Conservation (phyloP, 1,284 basidiomycete species). For the Ustilago xerochloae region DNA sequence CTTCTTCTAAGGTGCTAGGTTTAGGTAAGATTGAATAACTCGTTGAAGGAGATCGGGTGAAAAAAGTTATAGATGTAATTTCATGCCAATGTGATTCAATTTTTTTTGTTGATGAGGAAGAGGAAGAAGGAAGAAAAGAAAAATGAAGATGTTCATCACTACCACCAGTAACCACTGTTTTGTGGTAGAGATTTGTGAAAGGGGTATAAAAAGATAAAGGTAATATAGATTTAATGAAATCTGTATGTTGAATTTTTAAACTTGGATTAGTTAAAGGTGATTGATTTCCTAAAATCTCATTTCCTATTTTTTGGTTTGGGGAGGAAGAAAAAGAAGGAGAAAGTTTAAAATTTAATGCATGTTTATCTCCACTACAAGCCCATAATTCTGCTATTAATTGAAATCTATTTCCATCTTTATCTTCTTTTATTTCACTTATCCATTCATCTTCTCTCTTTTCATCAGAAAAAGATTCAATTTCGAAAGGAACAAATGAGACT, state of each 20-base stretch:
- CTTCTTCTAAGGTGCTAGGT: background rate
- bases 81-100: constrained; percentile 62
- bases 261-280: background rate
- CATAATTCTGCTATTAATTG: constrained; percentile 21
- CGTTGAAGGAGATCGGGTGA: background rate
- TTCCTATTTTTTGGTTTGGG: background rate
- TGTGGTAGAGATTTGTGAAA: background rate
- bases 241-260: constrained; percentile 1
- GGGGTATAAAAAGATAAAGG: constrained; percentile 9
- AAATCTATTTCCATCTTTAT: constrained; percentile 10
- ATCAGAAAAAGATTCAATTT: background rate
- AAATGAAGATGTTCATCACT: constrained; percentile 38
- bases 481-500: constrained; percentile 13
- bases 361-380: constrained; percentile 29
- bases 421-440: constrained; percentile 12
- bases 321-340: constrained; percentile 1
- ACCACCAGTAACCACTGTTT: constrained; percentile 23
- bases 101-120: background rate
- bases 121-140: constrained; percentile 11
- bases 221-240: constrained; percentile 30
- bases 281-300: background rate
- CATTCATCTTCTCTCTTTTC: constrained; percentile 14
- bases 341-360: constrained; percentile 12
- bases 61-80: constrained; percentile 33
- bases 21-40: background rate